Conservation (phyloP, 1,284 basidiomycete genomes). For the Ustilago bromivora region DNA sequence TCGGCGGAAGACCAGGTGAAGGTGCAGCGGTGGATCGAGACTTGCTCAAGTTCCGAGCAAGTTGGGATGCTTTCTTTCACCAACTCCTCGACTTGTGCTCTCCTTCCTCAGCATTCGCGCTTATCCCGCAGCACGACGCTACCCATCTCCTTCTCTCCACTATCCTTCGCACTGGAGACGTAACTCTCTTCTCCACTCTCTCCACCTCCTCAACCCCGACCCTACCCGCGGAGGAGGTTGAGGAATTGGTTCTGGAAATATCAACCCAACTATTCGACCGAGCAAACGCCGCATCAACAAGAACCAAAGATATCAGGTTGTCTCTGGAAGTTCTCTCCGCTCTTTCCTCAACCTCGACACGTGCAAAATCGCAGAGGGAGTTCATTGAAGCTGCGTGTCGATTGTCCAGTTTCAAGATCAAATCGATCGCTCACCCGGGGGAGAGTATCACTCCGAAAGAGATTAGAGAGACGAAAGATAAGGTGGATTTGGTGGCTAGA, state of each 20-base stretch:
- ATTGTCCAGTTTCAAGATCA: conserved; percentile 45
- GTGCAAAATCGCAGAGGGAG: conserved; percentile 14
- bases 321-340: conserved; percentile 33
- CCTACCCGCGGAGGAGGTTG: conserved; percentile 10
- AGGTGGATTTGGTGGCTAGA: conserved; percentile 30
- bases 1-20: background rate
- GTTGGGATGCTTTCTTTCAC: conserved; percentile 28
- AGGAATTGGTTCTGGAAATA: conserved; percentile 32
- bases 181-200: conserved; percentile 34
- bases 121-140: background rate
- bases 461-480: conserved; percentile 31
- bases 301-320: conserved; percentile 27
- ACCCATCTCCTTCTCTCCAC: conserved; percentile 10
- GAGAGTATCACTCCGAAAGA: conserved; percentile 29
- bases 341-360: background rate
- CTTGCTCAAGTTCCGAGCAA: conserved; percentile 20
- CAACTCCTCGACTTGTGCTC: conserved; percentile 13
- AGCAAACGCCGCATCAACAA: conserved; percentile 18
- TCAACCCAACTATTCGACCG: conserved; percentile 37
- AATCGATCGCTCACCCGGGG: conserved; percentile 14
- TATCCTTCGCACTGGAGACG: conserved; percentile 30
- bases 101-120: background rate
- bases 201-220: conserved; percentile 2
- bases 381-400: conserved; percentile 55
- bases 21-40: background rate